Base-by-base conservation (phyloP, 108 stramenopile species). In the Craspedostauros australis region DNA sequence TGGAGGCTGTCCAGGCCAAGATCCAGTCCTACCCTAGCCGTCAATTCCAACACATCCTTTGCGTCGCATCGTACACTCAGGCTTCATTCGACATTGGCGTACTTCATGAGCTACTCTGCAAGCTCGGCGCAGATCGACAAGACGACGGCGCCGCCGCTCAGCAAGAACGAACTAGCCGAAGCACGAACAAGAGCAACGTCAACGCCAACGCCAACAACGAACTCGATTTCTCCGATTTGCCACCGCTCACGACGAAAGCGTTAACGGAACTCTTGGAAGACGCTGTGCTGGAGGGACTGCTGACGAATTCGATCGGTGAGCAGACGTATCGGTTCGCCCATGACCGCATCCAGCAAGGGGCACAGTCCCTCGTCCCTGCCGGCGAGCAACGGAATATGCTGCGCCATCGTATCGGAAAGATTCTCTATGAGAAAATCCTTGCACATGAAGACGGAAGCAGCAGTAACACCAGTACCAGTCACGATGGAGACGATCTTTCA, bases 261-360 rank as follows among this genome's bases (percentile, higher is more conserved):
- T 36, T 36, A 36, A 45, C 12, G 9, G 22, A 50, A 8, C 8
- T 8, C 9, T 38, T 54, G n/a, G 52, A 39, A 14, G 14, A 7
- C 5, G 52, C 52, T 15, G 36, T 39, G 36, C 7, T 24, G 52
- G 36, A 36, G 12, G 36, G 52, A 6, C 37, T 54, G 33, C 6
- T 54, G 12, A 8, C 11, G 36, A 38, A 5, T 14, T 6, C 33
- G 33, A 18, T 39, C 12, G 52, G 9, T 15, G 9, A 8, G 6
- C 6, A n/a, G 24, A 12, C 33, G n/a, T 54, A 37, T 38, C 12
- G 38, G 37, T 54, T 54, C 15, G 6, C 34, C 16, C 52, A 54
- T 38, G 52, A 54, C 18, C 52, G 19, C 9, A 39, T 54, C 8
- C 8, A 54, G 34, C 33, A 54, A 16, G 52, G 36, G 7, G 37